Conservation (phyloP, 2,329 filamentous ascomycete species). For the Neospermospora avenae region DNA sequence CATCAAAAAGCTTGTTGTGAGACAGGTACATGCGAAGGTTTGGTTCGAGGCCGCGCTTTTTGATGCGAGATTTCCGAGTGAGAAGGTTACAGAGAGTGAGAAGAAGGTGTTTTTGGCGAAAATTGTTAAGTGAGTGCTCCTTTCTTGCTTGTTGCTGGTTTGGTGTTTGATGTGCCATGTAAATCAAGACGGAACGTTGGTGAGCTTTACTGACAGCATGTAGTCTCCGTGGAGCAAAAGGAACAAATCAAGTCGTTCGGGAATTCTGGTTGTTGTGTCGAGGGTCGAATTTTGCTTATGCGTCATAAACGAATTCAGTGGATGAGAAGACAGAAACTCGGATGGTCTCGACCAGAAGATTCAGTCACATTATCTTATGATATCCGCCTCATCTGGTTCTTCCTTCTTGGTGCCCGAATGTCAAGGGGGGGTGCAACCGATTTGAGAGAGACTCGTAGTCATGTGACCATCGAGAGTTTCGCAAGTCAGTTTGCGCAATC, state of each 20-base stretch:
- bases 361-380: too few relatives aligned
- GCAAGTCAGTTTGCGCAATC: too few relatives aligned
- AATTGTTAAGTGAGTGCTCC: constrained; percentile 52
- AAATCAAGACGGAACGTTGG: not conserved
- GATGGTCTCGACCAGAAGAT: too few relatives aligned
- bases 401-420: too few relatives aligned
- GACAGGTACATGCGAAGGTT: constrained; percentile 51
- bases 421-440: too few relatives aligned
- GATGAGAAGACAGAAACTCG: too few relatives aligned
- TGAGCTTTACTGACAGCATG: not conserved
- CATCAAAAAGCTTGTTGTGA: constrained; percentile 62
- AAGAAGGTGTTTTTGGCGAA: constrained; percentile 65
- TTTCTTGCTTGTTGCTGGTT: not conserved
- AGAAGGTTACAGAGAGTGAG: constrained; percentile 55
- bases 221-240: constrained; percentile 60
- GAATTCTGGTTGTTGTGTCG: constrained; percentile 72
- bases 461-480: too few relatives aligned
- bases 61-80: constrained; percentile 48
- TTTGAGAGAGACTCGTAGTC: too few relatives aligned
- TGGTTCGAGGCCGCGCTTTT: constrained; percentile 63
- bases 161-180: not conserved
- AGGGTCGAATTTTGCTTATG: constrained; percentile 57
- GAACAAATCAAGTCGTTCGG: constrained; percentile 64
- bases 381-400: too few relatives aligned
- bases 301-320: constrained; percentile 40